These are phyloP conservation scores for Agrocybe praecox DNA, from an alignment of 768 basidiomycete genomes.

Conservation along the genomic window DNA sequence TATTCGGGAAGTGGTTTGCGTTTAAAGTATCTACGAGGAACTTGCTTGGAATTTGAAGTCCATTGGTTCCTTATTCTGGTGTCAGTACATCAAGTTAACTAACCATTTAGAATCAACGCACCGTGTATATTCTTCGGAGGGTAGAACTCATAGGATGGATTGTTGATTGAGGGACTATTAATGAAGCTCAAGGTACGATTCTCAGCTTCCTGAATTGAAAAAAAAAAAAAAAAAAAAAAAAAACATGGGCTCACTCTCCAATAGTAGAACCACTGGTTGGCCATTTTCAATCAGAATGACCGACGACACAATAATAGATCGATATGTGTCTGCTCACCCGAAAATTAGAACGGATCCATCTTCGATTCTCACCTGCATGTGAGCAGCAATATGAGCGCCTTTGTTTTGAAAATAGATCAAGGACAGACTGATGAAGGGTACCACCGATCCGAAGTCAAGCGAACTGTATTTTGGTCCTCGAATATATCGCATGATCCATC, in stretches of 20 bases:
- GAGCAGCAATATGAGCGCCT: not conserved
- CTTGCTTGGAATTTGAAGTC: not conserved
- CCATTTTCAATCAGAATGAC: not conserved
- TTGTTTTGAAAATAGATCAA: not conserved
- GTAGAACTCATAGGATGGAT: not conserved
- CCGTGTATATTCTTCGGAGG: not conserved
- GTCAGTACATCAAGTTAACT: not conserved
- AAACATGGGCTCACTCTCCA: not conserved
- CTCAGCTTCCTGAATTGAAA: not conserved
- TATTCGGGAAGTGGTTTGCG: not conserved
- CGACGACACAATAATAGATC: not conserved
- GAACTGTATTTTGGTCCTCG: not conserved
- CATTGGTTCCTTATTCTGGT: not conserved
- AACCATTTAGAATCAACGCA: not conserved
- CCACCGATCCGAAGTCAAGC: not conserved
- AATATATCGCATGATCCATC: not conserved
- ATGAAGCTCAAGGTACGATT: not conserved
- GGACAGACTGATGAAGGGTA: not conserved
- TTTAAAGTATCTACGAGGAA: not conserved
- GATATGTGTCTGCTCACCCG: not conserved
- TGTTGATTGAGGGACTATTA: not conserved
- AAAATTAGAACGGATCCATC: not conserved
- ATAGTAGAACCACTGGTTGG: not conserved
- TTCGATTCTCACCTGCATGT: not conserved
- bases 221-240: not conserved